Evolutionary conservation across 345 rosid genomes (phyloP), one percentile per base, ranked within the genome.

Genomic region (Populus euphratica): DNA sequence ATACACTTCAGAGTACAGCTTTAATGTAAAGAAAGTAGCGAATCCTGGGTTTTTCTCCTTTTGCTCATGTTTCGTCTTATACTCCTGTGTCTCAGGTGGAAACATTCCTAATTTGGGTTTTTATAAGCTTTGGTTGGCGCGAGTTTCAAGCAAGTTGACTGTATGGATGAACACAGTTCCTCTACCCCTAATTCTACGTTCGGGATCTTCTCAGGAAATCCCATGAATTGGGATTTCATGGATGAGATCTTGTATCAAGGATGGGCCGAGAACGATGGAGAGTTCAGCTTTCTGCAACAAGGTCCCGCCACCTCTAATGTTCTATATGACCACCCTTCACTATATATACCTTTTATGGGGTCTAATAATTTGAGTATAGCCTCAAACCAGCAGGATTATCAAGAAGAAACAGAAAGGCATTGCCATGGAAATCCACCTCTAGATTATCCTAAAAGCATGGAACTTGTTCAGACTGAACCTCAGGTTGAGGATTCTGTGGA

Each of bases 141-240:
- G 20, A n/a, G 27, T 56, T n/a, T n/a, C 62, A 56, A n/a, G 62
- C 62, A 56, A 56, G 62, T 8, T 56, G 27, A 56, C 62, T 56
- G 23, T n/a, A 56, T 56, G 62, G 62, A 56, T 56, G 62, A 56
- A n/a, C 62, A 56, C 27, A 8, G 62, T 8, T 21, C 27, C 62
- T 56, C 62, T 56, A 8, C 86, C 3, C 90, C 89, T 7, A 74
- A 69, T 78, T 83, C 89, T 76, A 50, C 83, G 64, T 78, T 83
- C 18, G 85, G 82, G 73, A 84, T 69, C 79, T 84, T 87, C 72
- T 72, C 84, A 33, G 90, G 84, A 49, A 73, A 86, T 63, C 86
- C 89, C 83, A 88, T 89, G 91, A 94, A 93, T 83, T 84, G 91
- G 86, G 93, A 91, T 82, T 87, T 90, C 69, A 85, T 93, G 97